Percentiles rank a stretch among this genome's conserved stretches.
Evolutionary conservation across 1,284 basidiomycete genomes (phyloP).

Genomic region (Salmacisia buchloeana): DNA sequence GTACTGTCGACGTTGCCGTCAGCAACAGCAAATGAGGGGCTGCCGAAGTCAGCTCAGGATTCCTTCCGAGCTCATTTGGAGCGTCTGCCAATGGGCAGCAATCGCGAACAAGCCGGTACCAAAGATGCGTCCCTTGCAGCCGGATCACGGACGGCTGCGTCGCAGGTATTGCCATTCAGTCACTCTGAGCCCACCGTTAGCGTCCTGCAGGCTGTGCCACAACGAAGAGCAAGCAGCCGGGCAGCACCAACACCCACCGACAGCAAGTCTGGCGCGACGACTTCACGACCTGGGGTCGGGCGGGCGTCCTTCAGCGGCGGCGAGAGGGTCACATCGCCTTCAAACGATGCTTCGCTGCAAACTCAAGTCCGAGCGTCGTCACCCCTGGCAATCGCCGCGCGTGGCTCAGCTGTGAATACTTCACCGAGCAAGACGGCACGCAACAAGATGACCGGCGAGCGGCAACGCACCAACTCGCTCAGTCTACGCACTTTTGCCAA

Average conservation of each 20-base stretch:
- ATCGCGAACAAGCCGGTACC: no score
- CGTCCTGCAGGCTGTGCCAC: no score
- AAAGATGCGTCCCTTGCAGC: no score
- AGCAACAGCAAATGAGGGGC: neutral
- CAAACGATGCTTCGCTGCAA: no score
- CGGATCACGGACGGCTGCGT: no score
- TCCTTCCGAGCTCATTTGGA: constrained; percentile 10
- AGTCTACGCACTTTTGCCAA: constrained; percentile 12
- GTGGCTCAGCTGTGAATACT: neutral
- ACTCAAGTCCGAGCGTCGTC: no score
- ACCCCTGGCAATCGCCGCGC: neutral
- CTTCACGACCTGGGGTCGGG: no score
- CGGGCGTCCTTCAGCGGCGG: neutral
- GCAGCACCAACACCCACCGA: no score
- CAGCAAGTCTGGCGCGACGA: no score
- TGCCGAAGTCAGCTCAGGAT: constrained; percentile 6
- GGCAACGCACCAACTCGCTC: constrained; percentile 32
- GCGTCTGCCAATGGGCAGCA: neutral
- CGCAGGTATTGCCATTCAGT: no score
- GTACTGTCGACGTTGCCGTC: neutral
- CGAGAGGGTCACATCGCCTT: neutral
- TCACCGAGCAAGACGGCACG: neutral
- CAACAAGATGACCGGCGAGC: constrained; percentile 7
- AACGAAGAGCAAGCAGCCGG: no score
- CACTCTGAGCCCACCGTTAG: no score